Conservation (phyloP, 192 early-diverging fungal species). For the Coemansia sp. region DNA sequence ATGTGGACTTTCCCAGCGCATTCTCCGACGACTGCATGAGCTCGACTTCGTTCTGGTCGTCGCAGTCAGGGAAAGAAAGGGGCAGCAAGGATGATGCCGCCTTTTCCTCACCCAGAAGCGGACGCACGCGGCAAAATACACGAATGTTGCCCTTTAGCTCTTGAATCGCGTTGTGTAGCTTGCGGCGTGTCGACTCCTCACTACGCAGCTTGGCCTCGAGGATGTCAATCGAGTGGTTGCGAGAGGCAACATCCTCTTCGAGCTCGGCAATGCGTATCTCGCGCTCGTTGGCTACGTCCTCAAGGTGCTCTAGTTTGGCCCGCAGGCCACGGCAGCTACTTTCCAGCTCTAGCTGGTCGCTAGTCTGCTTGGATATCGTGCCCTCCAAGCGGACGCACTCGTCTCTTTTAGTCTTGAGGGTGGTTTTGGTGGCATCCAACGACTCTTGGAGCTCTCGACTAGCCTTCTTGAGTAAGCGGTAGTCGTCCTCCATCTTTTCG, state of each 20-base stretch:
- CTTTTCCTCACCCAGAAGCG: conserved; percentile 54
- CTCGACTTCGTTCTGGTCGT: conserved; percentile 74
- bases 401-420: conserved; percentile 27
- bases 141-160: conserved; percentile 98
- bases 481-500: conserved; percentile 37
- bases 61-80: conserved; percentile 57
- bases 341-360: conserved; percentile 45
- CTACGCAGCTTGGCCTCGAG: conserved; percentile 66
- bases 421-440: conserved; percentile 26
- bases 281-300: conserved; percentile 35
- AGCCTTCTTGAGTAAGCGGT: conserved; percentile 49
- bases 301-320: conserved; percentile 40
- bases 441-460: conserved; percentile 27
- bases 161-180: conserved; percentile 88
- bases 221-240: conserved; percentile 39
- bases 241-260: conserved; percentile 41
- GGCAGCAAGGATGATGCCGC: conserved; percentile 14
- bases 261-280: conserved; percentile 56
- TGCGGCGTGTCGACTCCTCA: conserved; percentile 77
- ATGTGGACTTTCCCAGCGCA: conserved; percentile 55
- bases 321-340: conserved; percentile 37
- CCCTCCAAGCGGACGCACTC: conserved; percentile 38
- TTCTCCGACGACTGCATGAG: conserved; percentile 59
- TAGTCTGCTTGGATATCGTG: conserved; percentile 41
- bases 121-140: conserved; percentile 94